A percentile compares a stretch with the other conserved stretches of the same genome.
Evolutionary conservation across 2,329 filamentous ascomycete species (phyloP).

Genomic region (Gaeumannomyces sp.): DNA sequence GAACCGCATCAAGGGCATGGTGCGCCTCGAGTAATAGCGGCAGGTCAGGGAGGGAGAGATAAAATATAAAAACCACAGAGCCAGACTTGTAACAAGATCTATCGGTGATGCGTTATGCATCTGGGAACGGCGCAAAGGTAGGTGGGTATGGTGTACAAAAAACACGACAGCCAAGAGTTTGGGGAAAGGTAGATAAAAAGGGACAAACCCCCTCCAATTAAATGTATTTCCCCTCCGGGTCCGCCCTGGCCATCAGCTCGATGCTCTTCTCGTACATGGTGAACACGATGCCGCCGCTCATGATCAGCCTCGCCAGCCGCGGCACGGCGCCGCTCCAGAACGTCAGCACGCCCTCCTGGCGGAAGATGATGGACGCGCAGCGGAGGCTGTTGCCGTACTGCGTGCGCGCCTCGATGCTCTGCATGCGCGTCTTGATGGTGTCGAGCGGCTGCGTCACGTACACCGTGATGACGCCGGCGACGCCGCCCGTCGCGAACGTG

Average conservation of each 20-base stretch:
- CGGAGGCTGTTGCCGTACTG: constrained; percentile 83
- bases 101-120: background rate
- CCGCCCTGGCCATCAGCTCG: constrained; percentile 71
- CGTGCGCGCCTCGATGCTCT: constrained; percentile 78
- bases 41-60: too few species aligned
- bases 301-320: constrained; percentile 71
- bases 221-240: constrained; percentile 80
- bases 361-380: constrained; percentile 78
- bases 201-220: constrained; percentile 30
- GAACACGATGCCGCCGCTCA: constrained; percentile 96
- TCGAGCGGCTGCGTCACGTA: constrained; percentile 72
- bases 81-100: background rate
- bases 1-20: constrained; percentile 52
- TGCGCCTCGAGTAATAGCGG: constrained; percentile 44
- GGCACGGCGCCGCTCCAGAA: constrained; percentile 94
- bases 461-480: constrained; percentile 88
- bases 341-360: constrained; percentile 80
- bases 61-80: too few species aligned
- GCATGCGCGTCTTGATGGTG: constrained; percentile 96
- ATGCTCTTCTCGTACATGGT: constrained; percentile 98
- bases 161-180: background rate
- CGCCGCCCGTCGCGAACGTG: constrained; percentile 85
- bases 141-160: constrained; percentile 5
- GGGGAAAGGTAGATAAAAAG: background rate
- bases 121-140: background rate